phyloP scores from a whole-genome alignment of 371 early-diverging fungal species.

The Mortierella sp. region DNA sequence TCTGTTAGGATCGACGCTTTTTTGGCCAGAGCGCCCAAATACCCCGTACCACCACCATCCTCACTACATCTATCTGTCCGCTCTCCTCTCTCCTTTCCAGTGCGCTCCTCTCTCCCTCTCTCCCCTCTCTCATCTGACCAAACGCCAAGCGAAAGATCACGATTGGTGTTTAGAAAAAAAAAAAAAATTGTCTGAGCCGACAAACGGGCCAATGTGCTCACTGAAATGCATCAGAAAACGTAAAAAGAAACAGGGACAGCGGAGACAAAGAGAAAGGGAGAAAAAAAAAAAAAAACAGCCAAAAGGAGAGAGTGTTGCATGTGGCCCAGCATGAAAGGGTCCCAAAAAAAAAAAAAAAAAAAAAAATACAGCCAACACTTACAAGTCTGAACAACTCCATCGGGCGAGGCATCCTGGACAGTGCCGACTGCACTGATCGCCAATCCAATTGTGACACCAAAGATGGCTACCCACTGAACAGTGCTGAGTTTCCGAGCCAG shows the following conservation, averaged over 20 bases:
- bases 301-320: background rate
- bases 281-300: background rate
- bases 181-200: too few relatives aligned
- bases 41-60: too few relatives aligned
- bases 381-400: constrained; percentile 34
- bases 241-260: background rate
- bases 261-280: background rate
- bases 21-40: too few relatives aligned
- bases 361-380: constrained; percentile 18
- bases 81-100: too few relatives aligned
- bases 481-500: constrained; percentile 64
- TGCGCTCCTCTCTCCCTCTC: too few relatives aligned
- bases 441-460: constrained; percentile 74
- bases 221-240: constrained; percentile 1
- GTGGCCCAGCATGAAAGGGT: background rate
- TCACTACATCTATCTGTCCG: too few relatives aligned
- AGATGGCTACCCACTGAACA: constrained; percentile 73
- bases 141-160: too few relatives aligned
- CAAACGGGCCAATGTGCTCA: too few relatives aligned
- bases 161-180: too few relatives aligned
- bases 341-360: background rate
- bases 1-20: too few relatives aligned
- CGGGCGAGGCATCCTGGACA: constrained; percentile 46
- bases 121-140: too few relatives aligned
- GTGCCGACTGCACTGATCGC: constrained; percentile 69